Percentiles rank a stretch among this genome's conserved stretches.
Evolutionary conservation across 163 green algal genomes (phyloP).

Genomic region (Coccomyxa subellipsoidea): DNA sequence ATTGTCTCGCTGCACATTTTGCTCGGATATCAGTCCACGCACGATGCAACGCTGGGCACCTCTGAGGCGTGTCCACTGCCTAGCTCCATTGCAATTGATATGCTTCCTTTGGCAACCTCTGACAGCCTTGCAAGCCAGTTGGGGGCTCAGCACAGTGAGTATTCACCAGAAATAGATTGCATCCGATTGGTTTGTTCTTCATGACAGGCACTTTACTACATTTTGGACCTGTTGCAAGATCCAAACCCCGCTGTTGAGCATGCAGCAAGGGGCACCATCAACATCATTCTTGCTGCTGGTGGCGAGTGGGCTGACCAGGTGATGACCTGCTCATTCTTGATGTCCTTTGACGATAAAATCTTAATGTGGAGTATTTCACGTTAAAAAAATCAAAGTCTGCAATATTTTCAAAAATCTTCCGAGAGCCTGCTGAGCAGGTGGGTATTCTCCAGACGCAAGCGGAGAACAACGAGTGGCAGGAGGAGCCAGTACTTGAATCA

Average conservation of each 20-base stretch:
- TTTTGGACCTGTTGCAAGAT: neutral
- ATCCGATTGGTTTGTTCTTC: neutral
- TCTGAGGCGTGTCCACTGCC: neutral
- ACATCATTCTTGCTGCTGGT: neutral
- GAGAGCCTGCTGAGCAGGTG: neutral
- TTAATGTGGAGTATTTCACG: too few relatives aligned
- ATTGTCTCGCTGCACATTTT: slow-evolving; percentile 34
- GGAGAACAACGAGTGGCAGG: neutral
- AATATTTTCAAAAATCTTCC: neutral
- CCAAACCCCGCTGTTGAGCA: neutral
- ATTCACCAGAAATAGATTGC: too few relatives aligned
- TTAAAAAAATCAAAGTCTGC: too few relatives aligned
- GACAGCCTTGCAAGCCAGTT: too few relatives aligned
- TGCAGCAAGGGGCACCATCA: neutral
- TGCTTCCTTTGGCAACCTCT: too few relatives aligned
- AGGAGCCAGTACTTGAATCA: neutral
- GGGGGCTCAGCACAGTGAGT: too few relatives aligned
- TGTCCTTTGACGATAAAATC: too few relatives aligned
- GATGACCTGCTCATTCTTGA: too few relatives aligned
- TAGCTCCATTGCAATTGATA: neutral
- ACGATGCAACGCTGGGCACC: neutral
- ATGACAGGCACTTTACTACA: neutral
- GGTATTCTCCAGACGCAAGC: neutral
- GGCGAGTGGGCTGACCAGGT: neutral
- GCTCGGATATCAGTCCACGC: slow-evolving; percentile 16